These are phyloP conservation scores for Fusarium heterosporum DNA, from an alignment of 2,329 filamentous ascomycete genomes.

Conservation along the genomic window DNA sequence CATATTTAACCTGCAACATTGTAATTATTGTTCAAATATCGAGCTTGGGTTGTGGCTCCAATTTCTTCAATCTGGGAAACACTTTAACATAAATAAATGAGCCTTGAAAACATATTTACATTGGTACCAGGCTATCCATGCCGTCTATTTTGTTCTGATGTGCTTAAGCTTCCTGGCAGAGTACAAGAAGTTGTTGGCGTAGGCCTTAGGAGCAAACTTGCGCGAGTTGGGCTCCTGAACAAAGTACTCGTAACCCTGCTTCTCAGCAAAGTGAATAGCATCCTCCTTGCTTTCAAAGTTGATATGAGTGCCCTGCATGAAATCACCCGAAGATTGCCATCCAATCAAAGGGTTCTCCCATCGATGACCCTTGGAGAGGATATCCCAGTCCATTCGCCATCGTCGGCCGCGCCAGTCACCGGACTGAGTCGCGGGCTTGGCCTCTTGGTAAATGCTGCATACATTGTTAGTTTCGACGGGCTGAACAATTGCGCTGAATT, in stretches of 20 bases:
- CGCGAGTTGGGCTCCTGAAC: constrained; percentile 96
- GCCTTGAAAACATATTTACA: constrained; percentile 49
- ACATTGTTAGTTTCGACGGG: constrained; percentile 17
- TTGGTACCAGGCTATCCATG: constrained; percentile 14
- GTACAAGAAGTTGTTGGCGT: constrained; percentile 96
- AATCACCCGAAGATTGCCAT: constrained; percentile 95
- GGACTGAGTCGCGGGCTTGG: constrained; percentile 97
- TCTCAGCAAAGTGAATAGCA: constrained; percentile 94
- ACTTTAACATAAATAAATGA: constrained; percentile 27
- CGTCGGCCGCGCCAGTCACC: constrained; percentile 84
- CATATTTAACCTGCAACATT: background rate
- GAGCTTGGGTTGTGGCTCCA: background rate
- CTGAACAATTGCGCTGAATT: background rate
- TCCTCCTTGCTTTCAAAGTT: constrained; percentile 95
- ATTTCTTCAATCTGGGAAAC: background rate
- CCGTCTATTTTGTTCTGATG: constrained; percentile 78
- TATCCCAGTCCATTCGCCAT: constrained; percentile 99
- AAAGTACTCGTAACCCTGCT: constrained; percentile 99
- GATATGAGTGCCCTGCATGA: constrained; percentile 93
- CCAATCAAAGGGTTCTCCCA: constrained; percentile 99
- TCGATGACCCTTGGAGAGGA: constrained; percentile 88
- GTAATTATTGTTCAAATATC: too few relatives aligned
- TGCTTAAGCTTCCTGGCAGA: constrained; percentile 87
- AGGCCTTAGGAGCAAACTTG: constrained; percentile 87
- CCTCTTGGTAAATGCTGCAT: constrained; percentile 85